Evolutionary conservation across 352 stramenopile species (phyloP).

Genomic region (Blastocystis sp.): DNA sequence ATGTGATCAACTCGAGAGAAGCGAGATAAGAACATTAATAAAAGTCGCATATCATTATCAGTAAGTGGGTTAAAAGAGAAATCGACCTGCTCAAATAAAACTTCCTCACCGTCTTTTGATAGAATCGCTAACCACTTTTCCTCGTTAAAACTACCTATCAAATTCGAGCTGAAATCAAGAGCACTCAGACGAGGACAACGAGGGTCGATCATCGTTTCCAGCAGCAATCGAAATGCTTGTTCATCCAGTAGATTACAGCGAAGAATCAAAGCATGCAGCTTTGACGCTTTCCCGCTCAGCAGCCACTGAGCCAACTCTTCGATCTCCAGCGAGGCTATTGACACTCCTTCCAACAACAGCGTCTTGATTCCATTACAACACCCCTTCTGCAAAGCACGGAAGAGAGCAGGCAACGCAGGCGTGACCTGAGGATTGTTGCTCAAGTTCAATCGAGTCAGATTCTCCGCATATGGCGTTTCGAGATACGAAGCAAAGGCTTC

Average conservation of each 20-base stretch:
- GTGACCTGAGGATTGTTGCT: conserved; percentile 52
- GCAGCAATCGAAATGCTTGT: background rate
- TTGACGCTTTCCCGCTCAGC: background rate
- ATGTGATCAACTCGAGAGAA: conserved; percentile 7
- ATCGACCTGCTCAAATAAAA: conserved; percentile 27
- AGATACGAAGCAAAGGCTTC: background rate
- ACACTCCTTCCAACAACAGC: conserved; percentile 31
- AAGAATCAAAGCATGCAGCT: background rate
- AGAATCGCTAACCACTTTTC: background rate
- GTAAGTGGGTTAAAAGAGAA: conserved; percentile 39
- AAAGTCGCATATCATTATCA: conserved; percentile 31
- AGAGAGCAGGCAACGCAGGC: background rate
- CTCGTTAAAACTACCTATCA: conserved; percentile 27
- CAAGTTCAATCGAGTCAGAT: conserved; percentile 1
- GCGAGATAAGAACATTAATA: conserved; percentile 35
- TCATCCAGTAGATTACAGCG: conserved; percentile 31
- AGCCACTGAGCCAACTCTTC: conserved; percentile 3
- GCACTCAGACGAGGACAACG: background rate
- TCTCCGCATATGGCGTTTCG: background rate
- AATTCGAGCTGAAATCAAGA: conserved; percentile 36
- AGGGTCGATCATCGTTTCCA: conserved; percentile 1
- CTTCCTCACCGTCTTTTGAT: background rate
- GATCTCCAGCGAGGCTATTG: background rate
- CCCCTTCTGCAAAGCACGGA: background rate
- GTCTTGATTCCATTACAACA: background rate